Conservation (phyloP, 2,329 filamentous ascomycete genomes). For the Chrysosporium keratinophilum region DNA sequence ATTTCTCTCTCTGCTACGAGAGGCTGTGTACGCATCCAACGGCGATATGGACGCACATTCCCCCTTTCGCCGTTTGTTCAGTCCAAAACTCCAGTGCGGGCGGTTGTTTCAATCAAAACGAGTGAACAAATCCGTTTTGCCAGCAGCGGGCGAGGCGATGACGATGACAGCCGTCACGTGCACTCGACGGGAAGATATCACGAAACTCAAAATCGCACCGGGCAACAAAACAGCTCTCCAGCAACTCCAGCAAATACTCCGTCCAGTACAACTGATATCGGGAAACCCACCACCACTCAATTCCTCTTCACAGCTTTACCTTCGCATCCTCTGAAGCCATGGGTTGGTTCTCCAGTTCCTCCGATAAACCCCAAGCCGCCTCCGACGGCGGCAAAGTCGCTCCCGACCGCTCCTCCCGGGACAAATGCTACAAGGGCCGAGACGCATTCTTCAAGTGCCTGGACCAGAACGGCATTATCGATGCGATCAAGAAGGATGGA, state of each 20-base stretch:
- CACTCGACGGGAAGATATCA: background rate
- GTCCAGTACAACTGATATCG: background rate
- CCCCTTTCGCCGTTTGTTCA: too few relatives aligned
- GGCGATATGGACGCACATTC: too few relatives aligned
- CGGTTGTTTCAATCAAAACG: background rate
- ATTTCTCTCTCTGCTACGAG: background rate
- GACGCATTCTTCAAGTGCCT: slow-evolving; percentile 84
- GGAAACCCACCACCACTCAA: too few relatives aligned
- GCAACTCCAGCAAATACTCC: background rate
- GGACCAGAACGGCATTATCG: slow-evolving; percentile 69
- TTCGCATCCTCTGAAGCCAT: slow-evolving; percentile 27
- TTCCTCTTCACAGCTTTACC: background rate
- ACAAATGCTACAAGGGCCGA: slow-evolving; percentile 78
- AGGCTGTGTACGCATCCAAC: background rate
- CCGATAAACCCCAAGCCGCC: slow-evolving; percentile 34
- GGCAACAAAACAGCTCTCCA: background rate
- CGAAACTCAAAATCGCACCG: background rate
- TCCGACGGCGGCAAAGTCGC: slow-evolving; percentile 58
- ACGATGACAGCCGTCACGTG: background rate
- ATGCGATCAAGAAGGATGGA: slow-evolving; percentile 53
- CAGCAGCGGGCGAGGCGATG: background rate
- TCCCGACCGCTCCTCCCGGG: slow-evolving; percentile 72
- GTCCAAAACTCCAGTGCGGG: too few relatives aligned
- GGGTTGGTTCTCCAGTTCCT: slow-evolving; percentile 44
- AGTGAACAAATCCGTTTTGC: background rate